Evolutionary conservation across 75 land plant species (phyloP), one percentile per base, ranked within the genome.

Genomic region (Chamaecyparis obtusa): DNA sequence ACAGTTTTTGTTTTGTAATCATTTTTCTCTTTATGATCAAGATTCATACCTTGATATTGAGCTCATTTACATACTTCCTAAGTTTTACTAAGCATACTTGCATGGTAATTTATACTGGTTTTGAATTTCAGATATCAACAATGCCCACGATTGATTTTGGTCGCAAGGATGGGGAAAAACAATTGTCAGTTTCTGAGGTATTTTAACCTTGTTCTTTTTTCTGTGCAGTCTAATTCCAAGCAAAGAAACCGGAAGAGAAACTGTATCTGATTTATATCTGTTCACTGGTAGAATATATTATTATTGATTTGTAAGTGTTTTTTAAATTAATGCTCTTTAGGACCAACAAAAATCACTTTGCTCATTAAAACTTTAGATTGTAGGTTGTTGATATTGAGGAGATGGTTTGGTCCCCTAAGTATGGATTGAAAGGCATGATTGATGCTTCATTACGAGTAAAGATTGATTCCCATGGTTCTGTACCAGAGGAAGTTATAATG

Each of bases 351-450:
- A 39, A 41, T 46, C 16, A 43, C 44, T 81, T 17, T 9, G 27
- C 30, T 24, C 24, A 81, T 44, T 17, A 44, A 43, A 43, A 8
- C 3, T 88, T 56, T 85, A 39, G 67, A 36, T 83, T 89, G 75
- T 86, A 97, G 99, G 95, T 97, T 48, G 71, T 94, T 35, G 99
- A 97, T 89, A 97, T 97, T 86, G 99, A 97, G 87, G 99, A 97
- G 88, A 97, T 93, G 95, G 94, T 93, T 37, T 95, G 95, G 95
- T 95, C 97, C 13, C 99, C 99, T 35, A 95, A 91, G 83, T 97
- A 94, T 92, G 99, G 99, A 2, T 88, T 97, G 90, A 97, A 97
- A 91, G 99, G 99, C 69, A 93, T 97, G 91, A 91, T 97, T 88
- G 99, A 97, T 93, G 99, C 96, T 87, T 97, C 99, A 84, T 57